Evolutionary conservation across 1,139 yeast species (phyloP).

Genomic region (Suzukiozyma palmioleophila): DNA sequence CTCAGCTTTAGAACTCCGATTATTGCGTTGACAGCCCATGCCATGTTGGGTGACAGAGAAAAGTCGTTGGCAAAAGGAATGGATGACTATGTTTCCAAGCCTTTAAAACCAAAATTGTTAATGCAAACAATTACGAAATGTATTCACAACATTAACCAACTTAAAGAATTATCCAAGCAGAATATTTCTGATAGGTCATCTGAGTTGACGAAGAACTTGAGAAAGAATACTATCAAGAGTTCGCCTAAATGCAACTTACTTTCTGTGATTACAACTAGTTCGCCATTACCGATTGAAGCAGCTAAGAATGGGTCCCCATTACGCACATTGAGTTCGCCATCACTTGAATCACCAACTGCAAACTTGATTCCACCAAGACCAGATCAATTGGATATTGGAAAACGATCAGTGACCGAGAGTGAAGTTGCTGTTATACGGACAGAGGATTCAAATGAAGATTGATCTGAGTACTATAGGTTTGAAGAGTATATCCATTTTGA

Average conservation of each 20-base stretch:
- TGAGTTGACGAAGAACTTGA: constrained; percentile 45
- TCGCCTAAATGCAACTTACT: constrained; percentile 8
- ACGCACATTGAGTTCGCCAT: not conserved
- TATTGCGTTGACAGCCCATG: constrained; percentile 87
- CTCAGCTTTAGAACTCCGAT: constrained; percentile 70
- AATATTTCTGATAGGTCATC: constrained; percentile 44
- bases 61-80: constrained; percentile 81
- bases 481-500: no score
- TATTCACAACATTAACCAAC: constrained; percentile 62
- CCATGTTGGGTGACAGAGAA: constrained; percentile 88
- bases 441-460: no score
- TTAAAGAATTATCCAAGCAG: constrained; percentile 51
- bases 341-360: constrained; percentile 24
- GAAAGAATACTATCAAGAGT: constrained; percentile 30
- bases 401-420: constrained; percentile 34
- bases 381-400: constrained; percentile 24
- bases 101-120: constrained; percentile 75
- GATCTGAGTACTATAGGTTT: no score
- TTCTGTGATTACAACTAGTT: not conserved
- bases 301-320: not conserved
- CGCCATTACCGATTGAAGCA: not conserved
- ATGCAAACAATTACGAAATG: constrained; percentile 84
- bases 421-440: not conserved
- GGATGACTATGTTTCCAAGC: constrained; percentile 88
- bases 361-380: constrained; percentile 20